Evolutionary conservation across 164 flowering plant species (phyloP).

Genomic region (Vitis cinerea): DNA sequence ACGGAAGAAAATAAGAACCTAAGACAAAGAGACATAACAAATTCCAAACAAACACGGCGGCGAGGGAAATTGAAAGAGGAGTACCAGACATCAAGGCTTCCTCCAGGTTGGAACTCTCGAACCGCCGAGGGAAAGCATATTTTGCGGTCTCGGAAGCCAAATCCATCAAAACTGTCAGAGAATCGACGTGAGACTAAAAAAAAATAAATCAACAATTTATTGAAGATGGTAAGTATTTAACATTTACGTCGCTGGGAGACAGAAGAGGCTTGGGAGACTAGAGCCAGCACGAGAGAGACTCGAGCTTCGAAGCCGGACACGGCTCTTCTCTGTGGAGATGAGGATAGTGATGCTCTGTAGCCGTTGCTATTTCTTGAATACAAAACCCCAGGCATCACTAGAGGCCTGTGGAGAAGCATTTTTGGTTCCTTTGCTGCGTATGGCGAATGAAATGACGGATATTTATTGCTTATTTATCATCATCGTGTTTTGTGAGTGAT

Average conservation of each 20-base stretch:
- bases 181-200: neutral
- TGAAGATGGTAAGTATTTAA: neutral
- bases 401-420: conserved; percentile 18
- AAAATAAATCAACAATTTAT: neutral
- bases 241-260: conserved; percentile 67
- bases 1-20: neutral
- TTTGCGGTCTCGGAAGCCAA: conserved; percentile 64
- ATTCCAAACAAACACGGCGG: neutral
- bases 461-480: neutral
- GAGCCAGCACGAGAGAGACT: conserved; percentile 68
- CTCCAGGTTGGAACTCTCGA: conserved; percentile 72
- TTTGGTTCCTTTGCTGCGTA: neutral
- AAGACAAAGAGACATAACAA: neutral
- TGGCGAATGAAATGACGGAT: neutral
- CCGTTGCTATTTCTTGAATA: conserved; percentile 11
- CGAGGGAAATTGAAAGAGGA: neutral
- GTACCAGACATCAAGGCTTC: conserved; percentile 91
- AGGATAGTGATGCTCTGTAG: conserved; percentile 4
- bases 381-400: conserved; percentile 3
- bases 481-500: neutral
- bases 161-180: conserved; percentile 59
- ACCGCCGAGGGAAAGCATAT: conserved; percentile 68
- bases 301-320: conserved; percentile 65
- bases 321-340: conserved; percentile 25
- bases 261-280: conserved; percentile 71